Base-by-base conservation (phyloP, 345 rosid genomes). In the Zanthoxylum bungeanum region DNA sequence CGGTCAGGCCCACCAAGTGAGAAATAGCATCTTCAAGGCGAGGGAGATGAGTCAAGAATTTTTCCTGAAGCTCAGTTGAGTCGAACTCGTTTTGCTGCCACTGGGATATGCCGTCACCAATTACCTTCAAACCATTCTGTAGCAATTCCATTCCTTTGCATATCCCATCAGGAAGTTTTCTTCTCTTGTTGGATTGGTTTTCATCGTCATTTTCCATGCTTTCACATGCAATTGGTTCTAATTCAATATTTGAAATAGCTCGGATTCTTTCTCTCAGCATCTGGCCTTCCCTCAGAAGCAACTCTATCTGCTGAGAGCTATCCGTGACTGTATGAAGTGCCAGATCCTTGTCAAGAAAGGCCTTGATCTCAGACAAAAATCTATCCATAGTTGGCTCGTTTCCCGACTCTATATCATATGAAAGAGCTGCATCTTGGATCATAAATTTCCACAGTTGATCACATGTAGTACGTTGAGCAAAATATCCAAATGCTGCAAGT, bases 371-470 rank as follows among this genome's bases (percentile, higher is more conserved):
- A 0, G 83, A 82, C 98, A 94, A 88, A 73, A 94, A 92, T 63
- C 85, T 83, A 55, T 85, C 92, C 68, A 78, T 89, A 24, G 63
- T 86, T 4, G 87, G 82, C 76, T 86, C 89, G 72, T 77, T 86
- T 49, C 95, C 97, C 5, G 80, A 72, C 19, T 19, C 66, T 50
- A 82, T 22, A 56, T 92, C 98, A 24, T 86, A 92, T 7, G 97
- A 85, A 73, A 95, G 91, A 58, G 98, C 89, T 4, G 98, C 98
- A 73, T 88, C 81, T 39, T 83, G 86, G 0, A 95, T 98, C 66
- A 95, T 86, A 78, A 95, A 92, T 79, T 83, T 86, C 98, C 99
- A 95, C 25, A 95, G 84, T 76, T 90, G 82, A 77, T 78, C 84
- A 83, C 99, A 92, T 66, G 82, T 62, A 37, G 96, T 88, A 74